Evolutionary conservation across 2,329 filamentous ascomycete genomes (phyloP).

Genomic region (Neofusicoccum ribis): DNA sequence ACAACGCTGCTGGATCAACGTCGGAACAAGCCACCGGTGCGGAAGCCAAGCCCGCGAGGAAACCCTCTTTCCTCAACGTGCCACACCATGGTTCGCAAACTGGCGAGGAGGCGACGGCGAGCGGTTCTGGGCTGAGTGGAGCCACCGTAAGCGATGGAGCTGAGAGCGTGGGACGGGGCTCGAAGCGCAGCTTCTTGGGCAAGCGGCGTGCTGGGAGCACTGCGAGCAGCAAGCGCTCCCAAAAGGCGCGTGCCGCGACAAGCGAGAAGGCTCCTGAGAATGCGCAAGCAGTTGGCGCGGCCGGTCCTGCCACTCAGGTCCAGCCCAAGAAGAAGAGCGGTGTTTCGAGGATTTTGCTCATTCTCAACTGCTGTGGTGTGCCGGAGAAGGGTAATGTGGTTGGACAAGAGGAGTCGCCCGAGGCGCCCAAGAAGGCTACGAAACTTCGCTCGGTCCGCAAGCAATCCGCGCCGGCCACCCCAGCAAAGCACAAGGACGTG

Average conservation of each 20-base stretch:
- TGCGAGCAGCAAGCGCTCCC: constrained; percentile 48
- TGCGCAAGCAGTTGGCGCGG: constrained; percentile 33
- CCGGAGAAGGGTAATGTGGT: constrained; percentile 59
- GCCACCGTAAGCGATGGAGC: constrained; percentile 45
- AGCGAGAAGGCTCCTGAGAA: constrained; percentile 39
- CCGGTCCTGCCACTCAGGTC: constrained; percentile 24
- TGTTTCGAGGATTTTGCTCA: constrained; percentile 40
- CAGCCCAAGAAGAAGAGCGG: constrained; percentile 45
- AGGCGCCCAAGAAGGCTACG: constrained; percentile 45
- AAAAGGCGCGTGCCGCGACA: constrained; percentile 33
- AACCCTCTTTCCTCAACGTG: constrained; percentile 36
- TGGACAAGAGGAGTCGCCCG: constrained; percentile 54
- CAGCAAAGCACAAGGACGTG: constrained; percentile 42
- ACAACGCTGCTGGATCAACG: constrained; percentile 17
- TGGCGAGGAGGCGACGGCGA: constrained; percentile 35
- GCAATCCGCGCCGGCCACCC: constrained; percentile 51
- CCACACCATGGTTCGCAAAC: constrained; percentile 34
- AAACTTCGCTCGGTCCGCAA: constrained; percentile 38
- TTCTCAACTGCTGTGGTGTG: constrained; percentile 67
- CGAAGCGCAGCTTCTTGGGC: constrained; percentile 48
- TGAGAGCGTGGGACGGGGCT: constrained; percentile 46
- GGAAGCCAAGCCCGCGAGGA: constrained; percentile 29
- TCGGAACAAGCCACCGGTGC: constrained; percentile 6
- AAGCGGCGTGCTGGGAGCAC: constrained; percentile 48
- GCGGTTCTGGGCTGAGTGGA: constrained; percentile 44